Evolutionary conservation across 78 protist genomes (phyloP), one percentile per base, ranked within the genome.

Genomic region (Dictyostelium firmibasis): DNA sequence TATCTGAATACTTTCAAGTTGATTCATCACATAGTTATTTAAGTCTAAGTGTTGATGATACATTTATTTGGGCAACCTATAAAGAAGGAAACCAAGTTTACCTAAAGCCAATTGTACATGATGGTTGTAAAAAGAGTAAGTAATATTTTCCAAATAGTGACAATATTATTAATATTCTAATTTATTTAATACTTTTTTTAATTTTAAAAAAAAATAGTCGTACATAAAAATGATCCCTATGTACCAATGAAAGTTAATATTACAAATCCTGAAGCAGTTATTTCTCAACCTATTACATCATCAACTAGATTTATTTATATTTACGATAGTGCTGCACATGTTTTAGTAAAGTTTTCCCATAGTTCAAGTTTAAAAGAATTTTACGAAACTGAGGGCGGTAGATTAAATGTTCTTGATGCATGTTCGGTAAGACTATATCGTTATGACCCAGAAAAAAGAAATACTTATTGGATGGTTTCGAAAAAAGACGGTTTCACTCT

Each of bases 31-130:
- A 35, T 16, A 29, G 67, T 5, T 64, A 60, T 70, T 29, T 47
- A 60, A 81, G 57, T 70, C 57, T 89, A 6, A 64, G 81, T n/a
- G 36, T 89, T 70, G 94, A 89, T 62, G 94, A 89, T 38, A 89
- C 62, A 35, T 89, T 50, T 50, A 70, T 89, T 35, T 89, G 94
- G 94, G 27, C 60, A 3, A 47, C 86, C 1, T 69, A 44, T 70
- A 50, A 64, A n/a, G 50, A 79, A 62, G 43, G 6, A 2, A 11
- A 14, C 20, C 43, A 23, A 23, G 38, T 36, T 6, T 25, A 23
- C 14, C 7, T 87, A 4, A 72, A 67, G 20, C 82, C 85, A n/a
- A 70, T 81, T 50, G 57, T 81, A 1, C 94, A 89, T 50, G 33
- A 31, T 29, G 23, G 25, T 33, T 89, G 94, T 81, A 44, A 9